Percentiles rank a stretch among this genome's conserved stretches.
These are phyloP conservation scores for Alternaria ethzedia DNA, from an alignment of 2,329 filamentous ascomycete species.

Conservation along the genomic window DNA sequence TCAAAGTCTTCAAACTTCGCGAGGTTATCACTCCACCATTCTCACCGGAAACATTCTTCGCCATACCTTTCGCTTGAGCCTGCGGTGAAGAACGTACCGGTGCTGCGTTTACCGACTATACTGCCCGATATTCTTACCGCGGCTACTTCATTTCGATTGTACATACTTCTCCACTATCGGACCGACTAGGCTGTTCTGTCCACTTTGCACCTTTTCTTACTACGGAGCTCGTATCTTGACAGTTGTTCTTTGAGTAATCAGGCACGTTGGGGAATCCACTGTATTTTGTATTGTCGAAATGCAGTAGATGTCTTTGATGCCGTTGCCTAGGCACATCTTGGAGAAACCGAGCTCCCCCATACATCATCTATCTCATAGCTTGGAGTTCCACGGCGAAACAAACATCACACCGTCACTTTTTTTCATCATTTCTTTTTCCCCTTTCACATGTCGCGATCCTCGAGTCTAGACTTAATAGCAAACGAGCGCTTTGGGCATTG, in stretches of 20 bases:
- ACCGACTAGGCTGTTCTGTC: constrained; percentile 1
- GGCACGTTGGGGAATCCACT: not conserved
- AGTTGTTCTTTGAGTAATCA: not conserved
- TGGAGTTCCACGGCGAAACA: constrained; percentile 12
- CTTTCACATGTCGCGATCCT: constrained; percentile 1
- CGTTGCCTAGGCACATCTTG: not conserved
- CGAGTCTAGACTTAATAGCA: constrained; percentile 1
- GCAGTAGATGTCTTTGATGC: not conserved
- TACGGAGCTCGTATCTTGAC: not conserved
- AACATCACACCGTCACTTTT: constrained; percentile 1
- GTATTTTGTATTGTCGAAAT: not conserved
- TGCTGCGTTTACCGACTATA: not conserved
- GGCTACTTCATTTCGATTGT: constrained; percentile 11
- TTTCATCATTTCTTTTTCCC: not conserved
- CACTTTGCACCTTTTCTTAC: not conserved
- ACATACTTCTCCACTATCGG: constrained; percentile 16
- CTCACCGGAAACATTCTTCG: not conserved
- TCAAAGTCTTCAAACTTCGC: constrained; percentile 11
- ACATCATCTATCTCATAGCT: constrained; percentile 8
- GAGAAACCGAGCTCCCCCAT: not conserved
- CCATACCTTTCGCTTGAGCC: not conserved
- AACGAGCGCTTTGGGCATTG: not conserved
- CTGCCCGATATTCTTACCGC: not conserved
- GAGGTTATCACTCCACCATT: constrained; percentile 11
- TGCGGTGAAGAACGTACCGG: not conserved